phyloP scores from a whole-genome alignment of 352 stramenopile genomes.

The Phytophthora multivora region DNA sequence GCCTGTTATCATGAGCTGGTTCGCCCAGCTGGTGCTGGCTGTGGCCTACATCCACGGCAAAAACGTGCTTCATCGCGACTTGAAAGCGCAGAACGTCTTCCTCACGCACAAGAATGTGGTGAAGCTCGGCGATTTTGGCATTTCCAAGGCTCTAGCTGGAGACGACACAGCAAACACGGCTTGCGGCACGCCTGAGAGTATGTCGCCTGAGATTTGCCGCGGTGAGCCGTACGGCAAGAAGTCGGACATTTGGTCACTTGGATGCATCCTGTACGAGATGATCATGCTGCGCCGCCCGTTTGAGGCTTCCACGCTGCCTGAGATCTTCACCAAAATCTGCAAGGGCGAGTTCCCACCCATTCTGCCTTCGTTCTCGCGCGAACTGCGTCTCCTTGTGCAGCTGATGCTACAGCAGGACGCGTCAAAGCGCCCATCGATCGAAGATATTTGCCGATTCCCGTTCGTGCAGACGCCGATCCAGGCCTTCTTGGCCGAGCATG shows the following conservation, averaged over 20 bases:
- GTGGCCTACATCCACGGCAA: constrained; percentile 90
- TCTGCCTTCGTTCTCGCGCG: constrained; percentile 73
- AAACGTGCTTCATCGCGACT: constrained; percentile 87
- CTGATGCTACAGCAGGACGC: constrained; percentile 89
- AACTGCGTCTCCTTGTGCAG: constrained; percentile 83
- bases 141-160: constrained; percentile 84
- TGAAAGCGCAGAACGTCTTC: constrained; percentile 91
- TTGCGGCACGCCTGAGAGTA: constrained; percentile 87
- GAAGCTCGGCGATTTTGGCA: constrained; percentile 89
- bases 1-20: constrained; percentile 88
- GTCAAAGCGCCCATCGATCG: constrained; percentile 86
- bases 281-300: constrained; percentile 88
- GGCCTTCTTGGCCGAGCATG: constrained; percentile 84
- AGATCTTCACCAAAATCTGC: constrained; percentile 91
- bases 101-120: constrained; percentile 88
- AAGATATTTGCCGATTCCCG: constrained; percentile 90
- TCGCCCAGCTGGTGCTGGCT: constrained; percentile 83
- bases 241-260: constrained; percentile 90
- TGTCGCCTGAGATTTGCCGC: constrained; percentile 90
- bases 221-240: constrained; percentile 90
- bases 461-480: constrained; percentile 88
- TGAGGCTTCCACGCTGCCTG: constrained; percentile 75
- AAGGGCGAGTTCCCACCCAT: constrained; percentile 87
- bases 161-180: constrained; percentile 84
- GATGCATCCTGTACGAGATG: constrained; percentile 91